Conservation (phyloP, 352 stramenopile genomes). For the Globisporangium takayamanum region DNA sequence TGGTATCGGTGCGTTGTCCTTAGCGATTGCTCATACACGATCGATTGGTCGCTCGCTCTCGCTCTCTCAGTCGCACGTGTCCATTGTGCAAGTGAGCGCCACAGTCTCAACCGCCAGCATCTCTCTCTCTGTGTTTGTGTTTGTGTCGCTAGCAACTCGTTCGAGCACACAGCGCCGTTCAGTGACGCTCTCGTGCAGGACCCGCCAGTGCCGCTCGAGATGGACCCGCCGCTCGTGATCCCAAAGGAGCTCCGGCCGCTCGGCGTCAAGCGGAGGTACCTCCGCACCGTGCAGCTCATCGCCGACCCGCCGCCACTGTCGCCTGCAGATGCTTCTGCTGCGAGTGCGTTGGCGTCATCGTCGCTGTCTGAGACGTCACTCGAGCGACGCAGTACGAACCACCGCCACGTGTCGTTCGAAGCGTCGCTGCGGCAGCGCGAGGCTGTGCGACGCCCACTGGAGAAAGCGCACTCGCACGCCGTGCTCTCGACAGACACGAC, state of each 20-base stretch:
- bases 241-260: slow-evolving; percentile 46
- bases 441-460: neutral
- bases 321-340: neutral
- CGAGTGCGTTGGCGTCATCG: no score
- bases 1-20: slow-evolving; percentile 57
- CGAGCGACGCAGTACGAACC: neutral
- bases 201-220: slow-evolving; percentile 15
- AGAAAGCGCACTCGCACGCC: slow-evolving; percentile 8
- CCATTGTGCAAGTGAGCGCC: neutral
- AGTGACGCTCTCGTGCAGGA: slow-evolving; percentile 21
- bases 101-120: neutral
- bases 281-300: slow-evolving; percentile 64
- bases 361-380: neutral
- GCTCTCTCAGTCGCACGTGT: neutral
- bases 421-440: slow-evolving; percentile 6
- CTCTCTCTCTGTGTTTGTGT: neutral
- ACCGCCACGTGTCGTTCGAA: slow-evolving; percentile 8
- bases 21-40: neutral
- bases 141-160: slow-evolving; percentile 42
- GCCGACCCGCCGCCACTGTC: slow-evolving; percentile 10
- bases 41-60: neutral
- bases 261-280: slow-evolving; percentile 33
- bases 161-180: slow-evolving; percentile 35
- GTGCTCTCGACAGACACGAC: neutral
- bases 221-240: slow-evolving; percentile 52